Evolutionary conservation across 129 eudicot species (phyloP), one percentile per base, ranked within the genome.

Genomic region (Pulicaria dysenterica): DNA sequence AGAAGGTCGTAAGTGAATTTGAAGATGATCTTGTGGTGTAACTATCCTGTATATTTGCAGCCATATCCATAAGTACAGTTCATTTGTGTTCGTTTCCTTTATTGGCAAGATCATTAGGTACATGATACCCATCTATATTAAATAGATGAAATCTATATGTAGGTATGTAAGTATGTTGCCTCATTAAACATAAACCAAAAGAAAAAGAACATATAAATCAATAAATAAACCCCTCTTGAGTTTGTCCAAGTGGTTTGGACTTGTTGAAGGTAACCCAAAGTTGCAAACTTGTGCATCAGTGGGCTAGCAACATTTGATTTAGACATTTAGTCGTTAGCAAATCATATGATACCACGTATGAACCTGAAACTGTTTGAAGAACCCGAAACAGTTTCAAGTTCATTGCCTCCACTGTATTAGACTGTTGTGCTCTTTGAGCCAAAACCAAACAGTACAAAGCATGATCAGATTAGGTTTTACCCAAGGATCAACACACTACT

Each of bases 1-100:
- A 91, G 79, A 75, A 82, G 64, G 87, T 86, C 31, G 80, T 91
- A 71, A 73, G 42, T 63, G 89, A 86, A 73, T 67, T 91, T 42
- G 97, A 83, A 69, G 91, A 83, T 31, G 82, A 82, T 62, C 62
- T 83, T 10, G 56, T 65, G 45, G 50, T 81, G 56, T 77, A 75
- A 66, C 19, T 70, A 72, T 49, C 82, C 31, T 46, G 50, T 60
- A 49, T 58, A 47, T 37, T 56, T 39, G 65, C 40, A 44, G 67
- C 34, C 64, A 73, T 37, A 47, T 16, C 9, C n/a, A 45, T 66
- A 79, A 53, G 72, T 72, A 17, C 50, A 69, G 54, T 62, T 51
- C 66, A 43, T 51, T 57, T 53, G 53, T 41, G 36, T 37, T 62
- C 69, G 47, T 6, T 44, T 61, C 67, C 31, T 70, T 58, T 44